Conservation (phyloP, 1,284 basidiomycete genomes). For the Xerocomus nothofagi region DNA sequence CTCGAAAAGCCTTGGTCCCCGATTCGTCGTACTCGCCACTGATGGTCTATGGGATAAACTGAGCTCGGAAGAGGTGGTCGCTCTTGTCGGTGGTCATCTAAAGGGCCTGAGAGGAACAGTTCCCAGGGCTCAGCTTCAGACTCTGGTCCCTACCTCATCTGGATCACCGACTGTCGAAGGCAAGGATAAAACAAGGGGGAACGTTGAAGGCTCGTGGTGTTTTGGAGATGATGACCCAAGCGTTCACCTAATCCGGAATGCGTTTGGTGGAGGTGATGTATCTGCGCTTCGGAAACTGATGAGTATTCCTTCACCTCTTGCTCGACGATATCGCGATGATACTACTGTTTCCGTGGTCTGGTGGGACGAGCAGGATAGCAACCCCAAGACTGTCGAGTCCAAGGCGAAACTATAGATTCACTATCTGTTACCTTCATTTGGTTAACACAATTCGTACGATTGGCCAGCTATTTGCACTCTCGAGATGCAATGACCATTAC, state of each 20-base stretch:
- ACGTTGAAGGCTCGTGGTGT: slow-evolving; percentile 61
- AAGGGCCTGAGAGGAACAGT: slow-evolving; percentile 67
- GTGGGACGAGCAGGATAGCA: slow-evolving; percentile 63
- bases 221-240: slow-evolving; percentile 88
- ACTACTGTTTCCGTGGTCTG: slow-evolving; percentile 87
- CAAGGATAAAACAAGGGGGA: slow-evolving; percentile 47
- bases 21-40: slow-evolving; percentile 87
- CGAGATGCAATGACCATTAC: slow-evolving; percentile 5
- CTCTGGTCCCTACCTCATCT: slow-evolving; percentile 53
- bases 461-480: neutral
- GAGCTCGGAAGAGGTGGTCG: slow-evolving; percentile 92
- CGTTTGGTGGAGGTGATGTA: slow-evolving; percentile 85
- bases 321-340: slow-evolving; percentile 84
- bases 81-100: slow-evolving; percentile 85
- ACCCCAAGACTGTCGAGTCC: slow-evolving; percentile 30
- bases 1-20: slow-evolving; percentile 38
- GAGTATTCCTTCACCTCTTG: slow-evolving; percentile 83
- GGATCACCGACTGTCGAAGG: slow-evolving; percentile 64
- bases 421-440: neutral
- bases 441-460: neutral
- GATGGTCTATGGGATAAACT: slow-evolving; percentile 96
- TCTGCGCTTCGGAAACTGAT: slow-evolving; percentile 66
- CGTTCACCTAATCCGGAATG: slow-evolving; percentile 92
- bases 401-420: slow-evolving; percentile 42
- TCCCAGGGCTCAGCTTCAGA: slow-evolving; percentile 54